Percentiles rank a stretch among this genome's conserved stretches.
These are phyloP conservation scores for Phytophthora tubulina DNA, from an alignment of 352 stramenopile genomes.

Conservation along the genomic window DNA sequence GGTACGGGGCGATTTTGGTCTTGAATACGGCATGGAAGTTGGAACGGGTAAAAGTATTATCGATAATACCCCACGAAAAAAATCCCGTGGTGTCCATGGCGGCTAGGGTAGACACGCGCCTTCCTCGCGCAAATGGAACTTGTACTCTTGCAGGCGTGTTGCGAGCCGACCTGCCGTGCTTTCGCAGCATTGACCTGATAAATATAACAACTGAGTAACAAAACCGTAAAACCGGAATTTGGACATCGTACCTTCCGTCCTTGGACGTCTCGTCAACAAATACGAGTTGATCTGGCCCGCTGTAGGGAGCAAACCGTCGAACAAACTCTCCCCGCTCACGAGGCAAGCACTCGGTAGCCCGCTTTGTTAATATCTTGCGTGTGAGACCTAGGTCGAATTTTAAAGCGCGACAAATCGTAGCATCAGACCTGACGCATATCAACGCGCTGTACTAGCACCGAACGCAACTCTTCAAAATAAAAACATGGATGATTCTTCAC, in stretches of 20 bases:
- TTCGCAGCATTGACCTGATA: neutral
- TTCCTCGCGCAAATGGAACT: neutral
- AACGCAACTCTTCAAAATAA: slow-evolving; percentile 21
- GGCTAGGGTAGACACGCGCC: neutral
- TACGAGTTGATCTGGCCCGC: neutral
- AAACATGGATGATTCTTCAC: slow-evolving; percentile 22
- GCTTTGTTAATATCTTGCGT: neutral
- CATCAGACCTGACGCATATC: neutral
- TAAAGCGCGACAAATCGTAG: neutral
- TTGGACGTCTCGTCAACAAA: slow-evolving; percentile 1
- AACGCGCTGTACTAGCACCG: neutral
- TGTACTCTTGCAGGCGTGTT: neutral
- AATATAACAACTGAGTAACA: no score
- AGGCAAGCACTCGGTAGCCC: neutral
- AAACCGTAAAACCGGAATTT: no score
- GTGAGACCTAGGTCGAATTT: neutral
- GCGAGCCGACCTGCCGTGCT: neutral
- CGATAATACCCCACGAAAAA: neutral
- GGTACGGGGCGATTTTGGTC: neutral
- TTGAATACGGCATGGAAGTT: neutral
- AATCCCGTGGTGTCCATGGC: slow-evolving; percentile 2
- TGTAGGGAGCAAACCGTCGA: no score
- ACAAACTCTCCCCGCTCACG: neutral
- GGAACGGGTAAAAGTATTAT: neutral
- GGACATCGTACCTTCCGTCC: neutral